Evolutionary conservation across 169 alveolate genomes (phyloP), one percentile per base, ranked within the genome.

Genomic region (Eimeria sp.): DNA sequence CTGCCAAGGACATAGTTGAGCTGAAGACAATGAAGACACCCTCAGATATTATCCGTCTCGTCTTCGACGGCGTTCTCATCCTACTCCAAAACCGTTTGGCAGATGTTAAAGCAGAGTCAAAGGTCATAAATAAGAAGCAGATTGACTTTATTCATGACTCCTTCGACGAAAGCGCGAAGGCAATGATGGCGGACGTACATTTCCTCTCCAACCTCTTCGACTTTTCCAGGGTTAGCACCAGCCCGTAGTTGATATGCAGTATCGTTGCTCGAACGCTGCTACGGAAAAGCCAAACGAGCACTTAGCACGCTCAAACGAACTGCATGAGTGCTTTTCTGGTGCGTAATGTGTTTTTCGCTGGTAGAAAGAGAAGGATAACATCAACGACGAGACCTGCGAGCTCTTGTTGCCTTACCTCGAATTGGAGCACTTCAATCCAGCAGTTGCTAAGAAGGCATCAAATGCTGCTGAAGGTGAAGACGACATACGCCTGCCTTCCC

Each of bases 331-430:
- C 2, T 27, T n/a, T 10, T 33, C 60, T 52, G 68, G n/a, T n/a
- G 77, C 33, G 27, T 16, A 58, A 40, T 87, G 85, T 66, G 94
- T 49, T 62, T 46, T 66, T 2, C 58, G 80, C 13, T 64, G 64
- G 71, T 46, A 95, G 93, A 95, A 97, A 95, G 99, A 98, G 77
- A 99, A 98, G 95, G 99, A 99, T 95, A 98, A 98, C 95, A 99
- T 99, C 97, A 99, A 99, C 97, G 99, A 99, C 96, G 99, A 99
- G 97, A 99, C 99, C 25, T 98, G 99, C 97, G 99, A 99, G 97
- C 97, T 99, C 49, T 97, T 99, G 71, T 98, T 98, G 95, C 99
- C 99, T 43, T 99, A 99, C 97, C 97, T 99, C 95, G 98, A 98
- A 66, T 96, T 96, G 85, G 96, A 87, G 94, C 97, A 93, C 95